Evolutionary conservation across 139 green algal species (phyloP), one percentile per base, ranked within the genome.

Genomic region (Chlorella vulgaris): DNA sequence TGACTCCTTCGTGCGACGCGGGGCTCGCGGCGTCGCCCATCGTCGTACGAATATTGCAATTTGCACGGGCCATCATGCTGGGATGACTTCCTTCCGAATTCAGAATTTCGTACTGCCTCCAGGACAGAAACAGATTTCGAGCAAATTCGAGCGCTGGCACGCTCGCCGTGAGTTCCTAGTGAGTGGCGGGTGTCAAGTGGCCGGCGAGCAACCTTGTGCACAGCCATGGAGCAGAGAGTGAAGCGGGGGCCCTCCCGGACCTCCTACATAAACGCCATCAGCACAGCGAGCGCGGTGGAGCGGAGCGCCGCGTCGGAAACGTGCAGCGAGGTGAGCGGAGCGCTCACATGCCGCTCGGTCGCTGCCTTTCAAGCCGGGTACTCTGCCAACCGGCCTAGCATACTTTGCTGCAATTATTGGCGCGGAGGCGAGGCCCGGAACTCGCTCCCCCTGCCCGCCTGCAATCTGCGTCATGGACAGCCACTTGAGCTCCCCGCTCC

Each of bases 251-350:
- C n/a, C n/a, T n/a, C n/a, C n/a, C 13, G 40, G 26, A 35, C 40
- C 39, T 29, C 67, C 67, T 47, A 53, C 26, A 24, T 53, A n/a
- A 50, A 50, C 40, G 67, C 40, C 2, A 38, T 50, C 6, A 47
- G 13, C 18, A 36, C 68, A 1, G 10, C 47, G 47, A 15, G 42
- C 2, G 47, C 29, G 35, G 73, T 67, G 53, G 73, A 79, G 36
- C 51, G 73, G n/a, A 61, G 38, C 3, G 51, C 53, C 10, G 35
- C 51, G 22, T 66, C 42, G 51, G 63, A 24, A 26, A 33, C 22
- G 13, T 66, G 51, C 73, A 69, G 51, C 50, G 73, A 79, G 73
- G 73, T 79, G 36, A 51, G 73, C 7, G 62, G 29, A 26, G 33
- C 62, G n/a, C 62, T 8, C 33, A 35, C 31, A 65, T 65, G 55